Conservation (phyloP, 2,329 filamentous ascomycete genomes). For the Fonsecaea pedrosoi region DNA sequence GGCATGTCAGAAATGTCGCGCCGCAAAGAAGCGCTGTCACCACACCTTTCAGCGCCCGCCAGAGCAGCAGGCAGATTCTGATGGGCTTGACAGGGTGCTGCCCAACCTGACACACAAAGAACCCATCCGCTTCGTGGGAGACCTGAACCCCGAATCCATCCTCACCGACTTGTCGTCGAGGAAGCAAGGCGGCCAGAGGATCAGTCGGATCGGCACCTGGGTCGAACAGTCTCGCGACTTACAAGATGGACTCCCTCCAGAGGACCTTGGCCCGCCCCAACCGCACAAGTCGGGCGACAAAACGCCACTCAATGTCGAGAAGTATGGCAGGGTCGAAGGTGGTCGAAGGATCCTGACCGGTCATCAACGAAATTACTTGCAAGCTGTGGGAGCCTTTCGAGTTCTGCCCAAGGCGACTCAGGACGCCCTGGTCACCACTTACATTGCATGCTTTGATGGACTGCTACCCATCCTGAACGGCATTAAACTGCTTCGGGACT, state of each 20-base stretch:
- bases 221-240: slow-evolving; percentile 36
- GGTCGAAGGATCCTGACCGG: slow-evolving; percentile 39
- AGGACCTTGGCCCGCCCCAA: slow-evolving; percentile 25
- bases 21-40: slow-evolving; percentile 41
- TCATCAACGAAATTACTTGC: slow-evolving; percentile 40
- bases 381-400: slow-evolving; percentile 40
- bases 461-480: slow-evolving; percentile 49
- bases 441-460: slow-evolving; percentile 48
- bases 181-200: slow-evolving; percentile 30
- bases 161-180: slow-evolving; percentile 42
- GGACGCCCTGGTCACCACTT: slow-evolving; percentile 45
- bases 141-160: slow-evolving; percentile 51
- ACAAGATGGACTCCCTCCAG: slow-evolving; percentile 27
- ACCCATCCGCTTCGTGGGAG: slow-evolving; percentile 48
- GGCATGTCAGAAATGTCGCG: slow-evolving; percentile 38
- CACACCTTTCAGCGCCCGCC: slow-evolving; percentile 40
- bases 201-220: slow-evolving; percentile 40
- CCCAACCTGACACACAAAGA: slow-evolving; percentile 40
- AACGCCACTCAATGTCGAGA: slow-evolving; percentile 39
- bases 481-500: slow-evolving; percentile 40
- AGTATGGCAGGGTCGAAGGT: slow-evolving; percentile 38
- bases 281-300: slow-evolving; percentile 34
- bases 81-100: slow-evolving; percentile 36
- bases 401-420: slow-evolving; percentile 45
- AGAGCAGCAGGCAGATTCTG: slow-evolving; percentile 38